A percentile compares a stretch with the other conserved stretches of the same genome.
phyloP scores from a whole-genome alignment of 495 filamentous ascomycete species.

The Aspergillus asperescens region DNA sequence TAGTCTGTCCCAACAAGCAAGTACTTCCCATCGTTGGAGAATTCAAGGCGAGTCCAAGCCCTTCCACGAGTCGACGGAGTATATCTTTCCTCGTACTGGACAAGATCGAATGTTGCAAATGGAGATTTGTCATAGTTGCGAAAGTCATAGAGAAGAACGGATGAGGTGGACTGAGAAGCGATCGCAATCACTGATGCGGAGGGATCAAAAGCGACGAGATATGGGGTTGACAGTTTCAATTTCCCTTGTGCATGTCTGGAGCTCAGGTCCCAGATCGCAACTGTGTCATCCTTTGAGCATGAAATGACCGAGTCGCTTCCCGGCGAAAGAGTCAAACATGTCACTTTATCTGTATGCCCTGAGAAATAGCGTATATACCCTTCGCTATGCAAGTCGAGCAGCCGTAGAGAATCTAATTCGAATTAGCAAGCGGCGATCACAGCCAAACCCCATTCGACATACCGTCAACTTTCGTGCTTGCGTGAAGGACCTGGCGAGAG shows the following conservation, averaged over 20 bases:
- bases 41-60: slow-evolving; percentile 82
- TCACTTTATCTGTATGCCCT: slow-evolving; percentile 79
- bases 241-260: slow-evolving; percentile 70
- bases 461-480: slow-evolving; percentile 85
- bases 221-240: slow-evolving; percentile 68
- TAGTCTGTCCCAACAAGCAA: slow-evolving; percentile 76
- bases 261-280: slow-evolving; percentile 77
- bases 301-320: slow-evolving; percentile 86
- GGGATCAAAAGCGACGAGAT: slow-evolving; percentile 81
- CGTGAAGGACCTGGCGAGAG: slow-evolving; percentile 81
- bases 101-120: slow-evolving; percentile 78
- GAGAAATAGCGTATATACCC: slow-evolving; percentile 91
- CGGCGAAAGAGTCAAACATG: slow-evolving; percentile 58
- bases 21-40: slow-evolving; percentile 89
- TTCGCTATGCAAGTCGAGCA: slow-evolving; percentile 92
- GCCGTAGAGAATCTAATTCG: slow-evolving; percentile 66
- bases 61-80: slow-evolving; percentile 45
- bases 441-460: slow-evolving; percentile 13
- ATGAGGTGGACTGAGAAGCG: slow-evolving; percentile 68
- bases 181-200: slow-evolving; percentile 88
- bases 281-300: slow-evolving; percentile 79
- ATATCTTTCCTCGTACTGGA: slow-evolving; percentile 52
- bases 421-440: slow-evolving; percentile 1
- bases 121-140: slow-evolving; percentile 88
- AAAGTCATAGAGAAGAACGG: slow-evolving; percentile 84